Evolutionary conservation across 2,329 filamentous ascomycete species (phyloP), one percentile per base, ranked within the genome.

Genomic region (Rhinocladiella mackenziei): DNA sequence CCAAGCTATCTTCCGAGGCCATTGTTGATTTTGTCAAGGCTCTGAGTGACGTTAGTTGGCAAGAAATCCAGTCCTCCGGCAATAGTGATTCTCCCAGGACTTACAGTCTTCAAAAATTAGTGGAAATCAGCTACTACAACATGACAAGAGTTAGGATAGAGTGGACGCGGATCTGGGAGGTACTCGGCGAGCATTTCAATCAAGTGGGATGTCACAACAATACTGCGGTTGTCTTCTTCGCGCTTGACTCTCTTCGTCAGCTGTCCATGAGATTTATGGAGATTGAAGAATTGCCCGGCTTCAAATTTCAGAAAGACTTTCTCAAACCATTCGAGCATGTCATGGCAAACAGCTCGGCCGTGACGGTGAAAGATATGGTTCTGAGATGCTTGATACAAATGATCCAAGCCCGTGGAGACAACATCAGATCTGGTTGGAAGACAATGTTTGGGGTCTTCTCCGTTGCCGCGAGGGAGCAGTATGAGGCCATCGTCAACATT

Each of bases 251-350:
- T 2, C 69, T 99, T 32, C 81, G 94, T 29, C 92, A 99, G 64
- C 71, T 99, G 29, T 96, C 91, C 1, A 97, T 98, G 89, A 84
- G 89, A 13, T 99, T 98, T 62, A 86, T 98, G 85, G 92, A 98
- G 66, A 89, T 97, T 49, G 92, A 95, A 63, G 92, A 99, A 65
- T 69, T 99, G 56, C 88, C 92, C 1, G 92, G 94, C 60, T 99
- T 99, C 78, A 97, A 97, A 65, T 99, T 99, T 62, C 92, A 99
- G 60, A 99, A 99, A 64, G 91, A 99, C 63, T 98, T 99, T 64
- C 70, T 98, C 41, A 97, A 96, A 66, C 92, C 94, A 0, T 99
- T 98, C 58, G 91, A 98, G 69, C 88, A 97, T 64, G 89, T 99
- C 57, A 87, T 98, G 71, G 83, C 86, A 45, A 97, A 98, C 63